Evolutionary conservation across 768 basidiomycete species (phyloP).

Genomic region (Dioszegia hungarica): DNA sequence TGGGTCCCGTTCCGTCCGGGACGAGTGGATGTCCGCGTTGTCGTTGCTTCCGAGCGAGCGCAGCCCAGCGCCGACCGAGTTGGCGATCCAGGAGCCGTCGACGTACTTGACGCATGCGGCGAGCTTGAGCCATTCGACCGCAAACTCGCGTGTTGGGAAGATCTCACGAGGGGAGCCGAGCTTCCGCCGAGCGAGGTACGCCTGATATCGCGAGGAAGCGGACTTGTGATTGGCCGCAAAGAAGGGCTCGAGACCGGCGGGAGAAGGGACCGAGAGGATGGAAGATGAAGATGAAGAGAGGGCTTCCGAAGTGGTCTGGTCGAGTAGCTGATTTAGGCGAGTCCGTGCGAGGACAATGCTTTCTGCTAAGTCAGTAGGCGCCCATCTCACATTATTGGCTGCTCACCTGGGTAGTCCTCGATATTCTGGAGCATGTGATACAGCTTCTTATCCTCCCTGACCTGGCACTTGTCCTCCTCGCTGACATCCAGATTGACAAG

Average conservation of each 20-base stretch:
- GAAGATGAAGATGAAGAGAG: conserved; percentile 10
- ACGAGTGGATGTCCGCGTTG: neutral
- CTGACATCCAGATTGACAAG: neutral
- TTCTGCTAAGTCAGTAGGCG: conserved; percentile 14
- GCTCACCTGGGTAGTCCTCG: conserved; percentile 38
- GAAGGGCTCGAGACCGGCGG: conserved; percentile 7
- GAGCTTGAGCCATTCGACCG: conserved; percentile 30
- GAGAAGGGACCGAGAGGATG: conserved; percentile 24
- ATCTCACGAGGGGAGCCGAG: conserved; percentile 33
- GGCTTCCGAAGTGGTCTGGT: conserved; percentile 22
- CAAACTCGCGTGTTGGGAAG: conserved; percentile 31
- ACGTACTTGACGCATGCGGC: conserved; percentile 44
- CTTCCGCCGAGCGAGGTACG: conserved; percentile 30
- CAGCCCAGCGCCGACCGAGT: neutral
- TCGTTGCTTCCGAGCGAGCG: neutral
- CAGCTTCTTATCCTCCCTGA: conserved; percentile 23
- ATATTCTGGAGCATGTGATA: conserved; percentile 40
- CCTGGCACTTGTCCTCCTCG: conserved; percentile 3
- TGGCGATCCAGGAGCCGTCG: conserved; percentile 37
- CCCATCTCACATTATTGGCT: too few species aligned
- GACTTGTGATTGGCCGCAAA: conserved; percentile 19
- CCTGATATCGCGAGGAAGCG: conserved; percentile 23
- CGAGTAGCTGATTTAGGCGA: conserved; percentile 26
- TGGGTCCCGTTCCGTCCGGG: conserved; percentile 12
- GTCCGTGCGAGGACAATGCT: conserved; percentile 16